Percentiles rank a stretch among this genome's conserved stretches.
These are phyloP conservation scores for Fusarium longipes DNA, from an alignment of 2,329 filamentous ascomycete species.

Conservation along the genomic window DNA sequence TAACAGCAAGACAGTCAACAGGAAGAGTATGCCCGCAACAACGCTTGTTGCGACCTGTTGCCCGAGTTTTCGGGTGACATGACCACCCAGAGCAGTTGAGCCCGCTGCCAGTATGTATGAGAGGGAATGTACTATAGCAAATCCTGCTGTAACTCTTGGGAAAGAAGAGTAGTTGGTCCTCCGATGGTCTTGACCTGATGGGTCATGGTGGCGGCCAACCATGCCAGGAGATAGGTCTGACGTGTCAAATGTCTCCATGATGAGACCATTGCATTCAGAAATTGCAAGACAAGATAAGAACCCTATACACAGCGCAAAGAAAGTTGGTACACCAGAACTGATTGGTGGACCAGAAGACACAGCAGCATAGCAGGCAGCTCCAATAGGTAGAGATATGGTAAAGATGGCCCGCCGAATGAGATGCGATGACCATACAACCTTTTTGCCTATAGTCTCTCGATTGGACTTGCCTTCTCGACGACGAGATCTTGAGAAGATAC, in stretches of 20 bases:
- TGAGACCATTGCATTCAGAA: conserved; percentile 78
- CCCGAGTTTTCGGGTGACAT: conserved; percentile 72
- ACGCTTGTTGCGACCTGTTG: conserved; percentile 75
- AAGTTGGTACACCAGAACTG: conserved; percentile 70
- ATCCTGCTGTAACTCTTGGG: conserved; percentile 77
- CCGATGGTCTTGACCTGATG: conserved; percentile 54
- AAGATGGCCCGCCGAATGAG: conserved; percentile 75
- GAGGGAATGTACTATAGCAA: conserved; percentile 76
- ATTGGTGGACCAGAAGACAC: conserved; percentile 71
- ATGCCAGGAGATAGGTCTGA: conserved; percentile 80
- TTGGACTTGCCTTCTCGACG: conserved; percentile 69
- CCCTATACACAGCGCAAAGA: conserved; percentile 74
- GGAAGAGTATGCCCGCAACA: conserved; percentile 73
- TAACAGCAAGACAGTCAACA: conserved; percentile 72
- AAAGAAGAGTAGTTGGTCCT: conserved; percentile 80
- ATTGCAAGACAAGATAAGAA: conserved; percentile 79
- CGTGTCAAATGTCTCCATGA: conserved; percentile 87
- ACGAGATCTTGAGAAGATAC: conserved; percentile 73
- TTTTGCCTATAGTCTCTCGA: conserved; percentile 73
- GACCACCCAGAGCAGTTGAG: conserved; percentile 75
- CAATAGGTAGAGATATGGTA: conserved; percentile 73
- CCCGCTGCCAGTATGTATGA: conserved; percentile 76
- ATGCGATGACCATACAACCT: conserved; percentile 77
- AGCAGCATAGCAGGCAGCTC: conserved; percentile 74
- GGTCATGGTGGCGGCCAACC: conserved; percentile 65